Conservation (phyloP, 1,284 basidiomycete species). For the Amylostereum areolatum region DNA sequence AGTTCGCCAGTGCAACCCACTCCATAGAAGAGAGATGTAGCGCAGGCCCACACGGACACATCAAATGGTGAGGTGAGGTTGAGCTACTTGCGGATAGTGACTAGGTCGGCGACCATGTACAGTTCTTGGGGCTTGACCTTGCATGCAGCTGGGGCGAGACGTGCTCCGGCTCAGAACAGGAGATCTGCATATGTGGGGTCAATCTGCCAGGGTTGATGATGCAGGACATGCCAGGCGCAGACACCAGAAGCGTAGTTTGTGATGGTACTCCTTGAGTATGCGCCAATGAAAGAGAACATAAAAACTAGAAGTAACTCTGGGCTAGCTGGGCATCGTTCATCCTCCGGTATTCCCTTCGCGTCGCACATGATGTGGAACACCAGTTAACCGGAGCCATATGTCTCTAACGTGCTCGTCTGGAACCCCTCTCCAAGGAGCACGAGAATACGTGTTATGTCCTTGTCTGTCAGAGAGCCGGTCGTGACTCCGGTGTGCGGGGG, state of each 20-base stretch:
- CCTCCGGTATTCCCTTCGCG: conserved; percentile 9
- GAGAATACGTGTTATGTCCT: conserved; percentile 13
- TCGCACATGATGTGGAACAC: conserved; percentile 27
- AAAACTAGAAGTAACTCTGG: conserved; percentile 12
- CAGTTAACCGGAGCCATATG: conserved; percentile 23
- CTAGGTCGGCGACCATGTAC: conserved; percentile 8
- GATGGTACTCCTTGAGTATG: conserved; percentile 14
- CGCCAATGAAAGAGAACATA: conserved; percentile 10
- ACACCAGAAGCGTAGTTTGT: conserved; percentile 16
- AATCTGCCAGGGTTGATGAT: conserved; percentile 14
- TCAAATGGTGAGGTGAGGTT: conserved; percentile 17
- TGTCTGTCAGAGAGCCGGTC: conserved; percentile 2
- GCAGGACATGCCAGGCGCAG: conserved; percentile 20
- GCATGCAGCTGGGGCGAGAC: conserved; percentile 4
- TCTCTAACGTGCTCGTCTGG: conserved; percentile 14
- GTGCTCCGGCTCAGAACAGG: conserved; percentile 6
- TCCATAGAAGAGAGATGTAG: conserved; percentile 27
- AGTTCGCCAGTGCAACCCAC: conserved; percentile 27
- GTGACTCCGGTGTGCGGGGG: neutral
- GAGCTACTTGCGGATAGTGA: conserved; percentile 1
- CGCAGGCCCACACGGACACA: conserved; percentile 25
- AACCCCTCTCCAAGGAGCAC: conserved; percentile 12
- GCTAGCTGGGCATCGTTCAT: too few relatives aligned
- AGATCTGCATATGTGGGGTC: conserved; percentile 6
- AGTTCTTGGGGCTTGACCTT: conserved; percentile 7